phyloP scores from a whole-genome alignment of 2,329 filamentous ascomycete species.

The Amphichorda felina region DNA sequence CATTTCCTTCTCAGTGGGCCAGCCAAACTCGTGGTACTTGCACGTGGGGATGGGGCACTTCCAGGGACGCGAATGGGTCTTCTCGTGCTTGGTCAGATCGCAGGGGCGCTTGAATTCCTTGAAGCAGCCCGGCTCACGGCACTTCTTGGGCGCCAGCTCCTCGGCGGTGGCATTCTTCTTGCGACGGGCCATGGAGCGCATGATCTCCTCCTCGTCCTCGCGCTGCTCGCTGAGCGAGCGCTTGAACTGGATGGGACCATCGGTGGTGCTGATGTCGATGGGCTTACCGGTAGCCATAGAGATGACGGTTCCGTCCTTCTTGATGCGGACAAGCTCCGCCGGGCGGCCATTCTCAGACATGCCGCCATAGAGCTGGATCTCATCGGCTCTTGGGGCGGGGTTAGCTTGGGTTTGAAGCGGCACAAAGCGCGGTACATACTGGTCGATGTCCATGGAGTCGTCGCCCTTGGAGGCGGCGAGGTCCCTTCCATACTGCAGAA shows the following conservation, averaged over 20 bases:
- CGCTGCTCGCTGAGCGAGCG: slow-evolving; percentile 56
- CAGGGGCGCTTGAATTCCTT: slow-evolving; percentile 97
- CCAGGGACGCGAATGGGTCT: slow-evolving; percentile 93
- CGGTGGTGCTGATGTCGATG: slow-evolving; percentile 40
- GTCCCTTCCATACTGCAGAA: slow-evolving; percentile 77
- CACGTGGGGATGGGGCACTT: slow-evolving; percentile 76
- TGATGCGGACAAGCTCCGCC: slow-evolving; percentile 72
- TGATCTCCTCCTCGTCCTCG: slow-evolving; percentile 70
- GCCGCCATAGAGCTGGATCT: slow-evolving; percentile 71
- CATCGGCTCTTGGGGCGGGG: slow-evolving; percentile 35
- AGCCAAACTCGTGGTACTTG: slow-evolving; percentile 84
- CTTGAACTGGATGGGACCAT: slow-evolving; percentile 44
- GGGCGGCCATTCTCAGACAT: slow-evolving; percentile 71
- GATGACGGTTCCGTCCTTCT: slow-evolving; percentile 67
- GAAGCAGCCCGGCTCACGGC: slow-evolving; percentile 62
- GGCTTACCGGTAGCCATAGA: slow-evolving; percentile 62
- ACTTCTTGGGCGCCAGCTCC: slow-evolving; percentile 70
- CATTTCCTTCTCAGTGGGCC: slow-evolving; percentile 96
- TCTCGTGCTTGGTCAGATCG: slow-evolving; percentile 95
- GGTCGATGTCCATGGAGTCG: slow-evolving; percentile 45
- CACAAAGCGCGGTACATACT: slow-evolving; percentile 32
- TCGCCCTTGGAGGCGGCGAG: slow-evolving; percentile 65
- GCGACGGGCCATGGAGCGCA: slow-evolving; percentile 87
- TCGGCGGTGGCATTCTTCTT: slow-evolving; percentile 87
- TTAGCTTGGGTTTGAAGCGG: slow-evolving; percentile 8